These are phyloP conservation scores for Parasitella parasitica DNA, from an alignment of 371 early-diverging fungal genomes.

Conservation along the genomic window DNA sequence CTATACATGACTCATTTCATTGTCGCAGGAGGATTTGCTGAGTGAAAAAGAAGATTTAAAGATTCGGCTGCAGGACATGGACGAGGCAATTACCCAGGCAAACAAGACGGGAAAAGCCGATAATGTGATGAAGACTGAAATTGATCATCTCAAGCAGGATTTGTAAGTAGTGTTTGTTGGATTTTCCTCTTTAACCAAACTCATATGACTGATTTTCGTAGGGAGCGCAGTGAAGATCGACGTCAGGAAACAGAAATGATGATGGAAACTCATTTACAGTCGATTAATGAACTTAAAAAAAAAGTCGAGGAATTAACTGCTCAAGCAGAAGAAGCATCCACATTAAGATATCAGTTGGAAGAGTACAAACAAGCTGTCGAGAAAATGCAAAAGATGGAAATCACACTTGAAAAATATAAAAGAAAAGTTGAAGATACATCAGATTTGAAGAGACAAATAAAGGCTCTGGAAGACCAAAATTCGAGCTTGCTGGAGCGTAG, in stretches of 20 bases:
- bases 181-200: neutral
- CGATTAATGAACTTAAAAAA: slow-evolving; percentile 67
- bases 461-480: slow-evolving; percentile 82
- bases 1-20: neutral
- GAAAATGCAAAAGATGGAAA: slow-evolving; percentile 85
- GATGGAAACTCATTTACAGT: slow-evolving; percentile 56
- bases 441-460: slow-evolving; percentile 79
- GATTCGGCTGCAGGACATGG: slow-evolving; percentile 69
- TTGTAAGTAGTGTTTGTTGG: slow-evolving; percentile 53
- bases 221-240: slow-evolving; percentile 75
- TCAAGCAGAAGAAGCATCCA: slow-evolving; percentile 71
- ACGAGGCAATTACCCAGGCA: slow-evolving; percentile 63
- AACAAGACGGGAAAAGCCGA: slow-evolving; percentile 81
- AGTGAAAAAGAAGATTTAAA: slow-evolving; percentile 67
- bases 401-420: slow-evolving; percentile 89
- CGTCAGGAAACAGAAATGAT: slow-evolving; percentile 71
- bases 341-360: slow-evolving; percentile 81
- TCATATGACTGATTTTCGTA: slow-evolving; percentile 10
- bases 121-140: slow-evolving; percentile 83
- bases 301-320: slow-evolving; percentile 65
- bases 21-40: slow-evolving; percentile 61
- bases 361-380: slow-evolving; percentile 87
- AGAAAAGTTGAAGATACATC: slow-evolving; percentile 84
- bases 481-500: slow-evolving; percentile 70
- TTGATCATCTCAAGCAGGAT: slow-evolving; percentile 83